Evolutionary conservation across 768 basidiomycete genomes (phyloP), one percentile per base, ranked within the genome.

Genomic region (Leucosporidium scottii): DNA sequence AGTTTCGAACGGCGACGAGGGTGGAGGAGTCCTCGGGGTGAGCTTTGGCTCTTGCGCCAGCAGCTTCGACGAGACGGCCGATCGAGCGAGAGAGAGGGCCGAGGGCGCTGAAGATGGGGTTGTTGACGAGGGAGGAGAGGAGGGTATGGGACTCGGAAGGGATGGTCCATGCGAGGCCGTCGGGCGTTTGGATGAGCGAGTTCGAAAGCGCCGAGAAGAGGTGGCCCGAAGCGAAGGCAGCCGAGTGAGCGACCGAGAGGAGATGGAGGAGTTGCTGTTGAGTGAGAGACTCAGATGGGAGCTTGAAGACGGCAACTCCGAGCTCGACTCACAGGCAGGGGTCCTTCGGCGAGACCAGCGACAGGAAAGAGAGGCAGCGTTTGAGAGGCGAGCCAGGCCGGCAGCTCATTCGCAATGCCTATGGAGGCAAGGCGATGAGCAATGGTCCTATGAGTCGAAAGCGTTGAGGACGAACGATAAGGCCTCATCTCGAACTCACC

Each of bases 81-180:
- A 75, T 21, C 5, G 69, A 53, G 9, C 74, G 72, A 0, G 72
- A 73, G 57, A 73, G 66, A 2, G 70, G 70, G 3, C 72, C 74
- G 27, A 75, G 72, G 18, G 30, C 0, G 39, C 17, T 21, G 49
- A 71, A 71, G 15, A 67, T 51, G 0, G 63, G 67, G 0, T 50
- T 18, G 6, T 31, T 13, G 17, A 25, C 36, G 50, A 73, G 34
- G 20, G 34, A 3, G 2, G 59, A 28, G n/a, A 75, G 44, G 18
- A 44, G 36, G 23, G 30, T 6, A 53, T 69, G 68, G 15, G 73
- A 71, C 13, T 60, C 51, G 3, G 67, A 69, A 0, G 62, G 57
- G 20, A 48, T 48, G n/a, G 25, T 23, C 74, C 74, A 74, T 1
- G 6, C 7, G 13, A 74, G 65, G 1, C 71, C 69, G 0, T 59